Base-by-base conservation (phyloP, 2,329 filamentous ascomycete genomes). In the Cryphonectria nitschkei region DNA sequence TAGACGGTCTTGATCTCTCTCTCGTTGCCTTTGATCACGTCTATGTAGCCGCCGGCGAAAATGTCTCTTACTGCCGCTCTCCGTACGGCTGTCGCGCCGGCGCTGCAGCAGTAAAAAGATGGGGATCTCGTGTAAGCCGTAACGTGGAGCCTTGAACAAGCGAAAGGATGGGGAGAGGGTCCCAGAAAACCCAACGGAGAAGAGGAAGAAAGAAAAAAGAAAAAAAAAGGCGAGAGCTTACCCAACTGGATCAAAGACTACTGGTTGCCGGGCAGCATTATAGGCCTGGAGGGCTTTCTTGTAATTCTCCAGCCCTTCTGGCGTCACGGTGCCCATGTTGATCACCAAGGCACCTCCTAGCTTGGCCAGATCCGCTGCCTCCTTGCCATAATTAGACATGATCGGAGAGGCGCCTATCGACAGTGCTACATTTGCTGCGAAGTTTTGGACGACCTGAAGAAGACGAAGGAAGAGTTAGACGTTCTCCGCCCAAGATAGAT, bases 11-110 rank as follows among this genome's bases (percentile, higher is more conserved):
- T 85, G 73, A 98, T 94, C 80, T 98, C 96, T 68, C 92, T 90
- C 78, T 97, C 93, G 81, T 98, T 98, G 65, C 95, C 95, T 79
- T 98, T 98, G 81, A 98, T 95, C 58, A 98, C 85, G 79, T 93
- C 89, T 76, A 97, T 93, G 79, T 93, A 93, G 54, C 94, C 94
- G 2, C 84, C 86, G 0, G 87, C 83, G 77, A 98, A 85, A 52
- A 98, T 88, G 1, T 86, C 86, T 71, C 89, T 88, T 39, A 95
- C 89, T 0, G 94, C 92, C 1, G 87, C 84, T 66, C 91, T 88
- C 16, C 96, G 89, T 61, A 95, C 85, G 8, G 86, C 77, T 0
- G 94, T 98, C 0, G 95, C 95, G 8, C 94, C 95, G 8, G 92
- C 94, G 14, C 87, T 88, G 73, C 56, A 34, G 29, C 7, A n/a